Evolutionary conservation across 2,329 filamentous ascomycete species (phyloP), one percentile per base, ranked within the genome.

Genomic region (Xylariaceae sp.): DNA sequence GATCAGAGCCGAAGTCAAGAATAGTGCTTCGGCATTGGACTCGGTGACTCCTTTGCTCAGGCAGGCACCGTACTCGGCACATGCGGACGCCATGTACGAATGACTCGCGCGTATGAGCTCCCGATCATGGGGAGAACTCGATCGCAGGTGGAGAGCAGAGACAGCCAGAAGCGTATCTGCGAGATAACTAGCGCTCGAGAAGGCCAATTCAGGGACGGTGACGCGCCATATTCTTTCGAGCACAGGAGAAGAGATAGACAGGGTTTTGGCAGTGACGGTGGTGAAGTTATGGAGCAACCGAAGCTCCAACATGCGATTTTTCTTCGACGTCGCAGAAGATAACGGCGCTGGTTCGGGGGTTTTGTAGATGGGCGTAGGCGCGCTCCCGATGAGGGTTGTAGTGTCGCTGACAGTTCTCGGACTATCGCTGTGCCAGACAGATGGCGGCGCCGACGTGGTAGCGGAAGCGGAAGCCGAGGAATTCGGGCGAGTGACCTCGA

Each of bases 281-380:
- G 83, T 86, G 68, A 84, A 88, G 60, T 88, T 82, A 67, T 88
- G 85, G 73, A 88, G 81, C 39, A 88, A 75, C 53, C 80, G 81
- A 59, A 88, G 75, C 70, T 88, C 85, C 62, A 86, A 74, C 62
- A 85, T 74, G 53, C 82, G 74, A 62, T 80, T 73, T 37, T 68
- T 69, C 35, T 74, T 70, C 11, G 74, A 70, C 4, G 73, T 77
- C 44, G 70, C 76, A 50, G 70, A 74, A 56, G 69, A 70, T 53
- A 74, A 66, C 1, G 75, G 64, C 35, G 69, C 64, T 1, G 73
- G 68, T 0, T 76, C 73, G 13, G 73, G 68, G n/a, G 60, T 73
- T 70, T 57, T 72, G 64, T 63, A 74, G 63, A 71, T 37, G 39
- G 64, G 68, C 8, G 76, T 64, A 11, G 74, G 76, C 2, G 76